These are phyloP conservation scores for Leccinum longicurvipes DNA, from an alignment of 768 basidiomycete species.

Conservation along the genomic window DNA sequence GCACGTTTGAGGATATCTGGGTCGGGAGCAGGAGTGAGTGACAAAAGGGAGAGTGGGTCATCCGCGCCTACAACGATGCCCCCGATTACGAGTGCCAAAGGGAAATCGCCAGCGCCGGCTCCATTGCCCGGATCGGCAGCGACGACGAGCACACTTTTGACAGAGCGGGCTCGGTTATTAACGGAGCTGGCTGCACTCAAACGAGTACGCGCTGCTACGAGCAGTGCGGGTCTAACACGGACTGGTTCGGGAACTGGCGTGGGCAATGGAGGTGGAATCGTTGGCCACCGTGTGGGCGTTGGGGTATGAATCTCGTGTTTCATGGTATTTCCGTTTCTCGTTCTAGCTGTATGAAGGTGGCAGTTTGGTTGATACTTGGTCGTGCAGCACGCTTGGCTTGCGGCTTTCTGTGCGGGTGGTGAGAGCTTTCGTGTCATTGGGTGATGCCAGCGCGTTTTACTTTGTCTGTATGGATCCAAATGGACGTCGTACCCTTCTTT, in stretches of 20 bases:
- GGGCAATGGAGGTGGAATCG: not conserved
- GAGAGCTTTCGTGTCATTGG: not conserved
- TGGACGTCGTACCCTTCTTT: too few relatives aligned
- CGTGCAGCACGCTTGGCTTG: not conserved
- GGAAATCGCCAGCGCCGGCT: not conserved
- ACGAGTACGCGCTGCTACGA: conserved; percentile 15
- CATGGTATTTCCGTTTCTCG: not conserved
- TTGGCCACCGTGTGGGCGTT: conserved; percentile 7
- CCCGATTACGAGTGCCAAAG: not conserved
- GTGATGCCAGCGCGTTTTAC: not conserved
- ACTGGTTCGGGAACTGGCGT: not conserved
- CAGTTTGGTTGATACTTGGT: not conserved
- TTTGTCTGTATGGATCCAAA: not conserved
- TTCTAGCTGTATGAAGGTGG: not conserved
- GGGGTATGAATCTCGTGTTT: conserved; percentile 1
- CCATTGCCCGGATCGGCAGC: conserved; percentile 33
- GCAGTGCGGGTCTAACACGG: not conserved
- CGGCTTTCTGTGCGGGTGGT: not conserved
- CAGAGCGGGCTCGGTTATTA: conserved; percentile 55
- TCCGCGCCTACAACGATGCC: not conserved
- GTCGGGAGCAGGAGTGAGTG: not conserved
- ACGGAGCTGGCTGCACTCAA: conserved; percentile 51
- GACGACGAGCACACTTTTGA: conserved; percentile 46
- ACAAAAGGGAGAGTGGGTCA: not conserved
- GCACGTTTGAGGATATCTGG: not conserved